Base-by-base conservation (phyloP, 495 filamentous ascomycete genomes). In the Tetracladium setigerum region DNA sequence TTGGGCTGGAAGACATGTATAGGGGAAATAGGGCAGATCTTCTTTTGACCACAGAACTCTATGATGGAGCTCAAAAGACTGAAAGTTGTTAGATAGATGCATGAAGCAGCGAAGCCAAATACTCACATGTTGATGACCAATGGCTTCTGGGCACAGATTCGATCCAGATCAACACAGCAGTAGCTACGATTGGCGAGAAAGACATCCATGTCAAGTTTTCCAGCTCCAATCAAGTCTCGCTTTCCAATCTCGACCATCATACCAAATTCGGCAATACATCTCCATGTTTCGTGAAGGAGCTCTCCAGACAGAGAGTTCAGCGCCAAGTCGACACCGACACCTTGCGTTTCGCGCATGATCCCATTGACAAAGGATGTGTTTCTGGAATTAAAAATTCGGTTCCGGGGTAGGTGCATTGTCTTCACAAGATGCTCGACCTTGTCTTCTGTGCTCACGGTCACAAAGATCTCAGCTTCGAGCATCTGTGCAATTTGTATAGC, bases 261-360 rank as follows among this genome's bases (percentile, higher is more conserved):
- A 0, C 78, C 77, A 17, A 61, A 69, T 5, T 62, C 55, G 5
- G 78, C 76, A 15, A 81, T 41, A 38, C 65, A 76, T 7, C 65
- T 53, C 64, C 69, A 74, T 2, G 68, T 65, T 3, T 55, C 68
- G 4, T 57, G 66, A 0, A 77, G 57, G 8, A 57, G 47, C 15
- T 77, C 67, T 0, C 71, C 69, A 0, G 70, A 70, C 57, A 17
- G 69, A 62, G 0, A 73, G 54, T 78, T 80, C 10, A 81, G 59
- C 4, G 79, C 65, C 4, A 76, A 57, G 38, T 83, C 74, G 7
- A 82, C 74, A 0, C 81, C 80, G 0, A 50, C 41, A 16, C 73
- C 68, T 30, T 60, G 39, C 2, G 78, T 83, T 18, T 59, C 57
- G 0, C 53, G 30, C 35, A 69, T 57, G 0, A 79, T 37, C 5